These are phyloP conservation scores for Paecilomyces dactylethromorphus DNA, from an alignment of 2,329 filamentous ascomycete genomes.

Conservation along the genomic window DNA sequence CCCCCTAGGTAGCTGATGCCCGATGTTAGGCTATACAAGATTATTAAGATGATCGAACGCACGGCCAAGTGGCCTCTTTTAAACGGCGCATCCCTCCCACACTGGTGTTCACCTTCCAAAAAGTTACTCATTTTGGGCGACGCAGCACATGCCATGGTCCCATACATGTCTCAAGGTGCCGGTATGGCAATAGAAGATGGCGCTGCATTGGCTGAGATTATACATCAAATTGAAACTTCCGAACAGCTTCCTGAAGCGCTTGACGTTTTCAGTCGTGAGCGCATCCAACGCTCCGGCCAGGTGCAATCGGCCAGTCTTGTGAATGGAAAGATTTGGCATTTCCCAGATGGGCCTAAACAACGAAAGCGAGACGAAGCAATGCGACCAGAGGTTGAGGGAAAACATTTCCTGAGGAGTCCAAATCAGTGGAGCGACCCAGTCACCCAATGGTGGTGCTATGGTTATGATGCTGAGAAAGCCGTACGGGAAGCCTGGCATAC, in stretches of 20 bases:
- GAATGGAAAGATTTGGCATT: slow-evolving; percentile 45
- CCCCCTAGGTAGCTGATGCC: background rate
- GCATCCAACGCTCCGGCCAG: slow-evolving; percentile 20
- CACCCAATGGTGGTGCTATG: slow-evolving; percentile 44
- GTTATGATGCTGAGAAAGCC: slow-evolving; percentile 40
- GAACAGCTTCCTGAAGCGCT: background rate
- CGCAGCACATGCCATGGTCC: background rate
- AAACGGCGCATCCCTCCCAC: background rate
- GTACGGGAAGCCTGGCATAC: slow-evolving; percentile 24
- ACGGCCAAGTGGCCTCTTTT: background rate
- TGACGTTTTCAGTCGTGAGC: background rate
- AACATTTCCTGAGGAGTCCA: slow-evolving; percentile 31
- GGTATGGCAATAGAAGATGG: background rate
- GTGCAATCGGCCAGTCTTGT: slow-evolving; percentile 39
- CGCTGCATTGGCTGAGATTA: background rate
- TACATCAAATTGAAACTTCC: background rate
- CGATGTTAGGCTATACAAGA: background rate
- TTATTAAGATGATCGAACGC: background rate
- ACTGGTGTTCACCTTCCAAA: background rate
- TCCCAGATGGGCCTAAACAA: slow-evolving; percentile 38
- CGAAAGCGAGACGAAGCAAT: slow-evolving; percentile 37
- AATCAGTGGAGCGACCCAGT: slow-evolving; percentile 46
- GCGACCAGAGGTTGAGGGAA: slow-evolving; percentile 33
- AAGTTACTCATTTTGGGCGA: background rate
- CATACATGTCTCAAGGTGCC: background rate